Percentiles rank a stretch among this genome's conserved stretches.
Evolutionary conservation across 208 protist genomes (phyloP).

Genomic region (Trypanosomatidae sp.): DNA sequence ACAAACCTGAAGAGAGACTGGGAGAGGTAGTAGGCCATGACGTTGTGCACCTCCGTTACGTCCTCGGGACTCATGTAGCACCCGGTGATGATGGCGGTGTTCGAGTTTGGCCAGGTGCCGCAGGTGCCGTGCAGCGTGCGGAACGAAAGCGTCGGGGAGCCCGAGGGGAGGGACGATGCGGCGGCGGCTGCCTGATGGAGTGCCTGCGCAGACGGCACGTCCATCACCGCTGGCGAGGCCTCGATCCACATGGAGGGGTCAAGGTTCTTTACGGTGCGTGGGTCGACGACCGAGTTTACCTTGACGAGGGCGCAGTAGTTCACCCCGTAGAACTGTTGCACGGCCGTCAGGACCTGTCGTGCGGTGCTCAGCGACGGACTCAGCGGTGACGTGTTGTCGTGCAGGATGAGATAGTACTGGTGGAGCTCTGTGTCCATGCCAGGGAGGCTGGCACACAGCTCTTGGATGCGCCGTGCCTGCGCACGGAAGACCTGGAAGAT

Average conservation of each 20-base stretch:
- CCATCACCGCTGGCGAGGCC: slow-evolving; percentile 56
- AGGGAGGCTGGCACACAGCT: slow-evolving; percentile 45
- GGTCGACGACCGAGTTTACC: slow-evolving; percentile 65
- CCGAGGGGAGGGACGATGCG: too few species aligned
- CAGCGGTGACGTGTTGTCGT: slow-evolving; percentile 50
- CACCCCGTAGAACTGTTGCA: slow-evolving; percentile 51
- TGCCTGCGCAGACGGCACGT: slow-evolving; percentile 53
- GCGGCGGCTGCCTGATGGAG: slow-evolving; percentile 15
- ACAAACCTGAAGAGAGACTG: slow-evolving; percentile 71
- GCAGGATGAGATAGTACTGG: slow-evolving; percentile 70
- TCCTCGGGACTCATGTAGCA: slow-evolving; percentile 76
- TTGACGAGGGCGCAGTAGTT: slow-evolving; percentile 61
- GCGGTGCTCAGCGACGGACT: slow-evolving; percentile 41
- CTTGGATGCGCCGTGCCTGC: slow-evolving; percentile 33
- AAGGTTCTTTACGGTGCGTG: slow-evolving; percentile 45
- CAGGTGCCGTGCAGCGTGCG: slow-evolving; percentile 37
- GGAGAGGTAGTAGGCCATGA: slow-evolving; percentile 76
- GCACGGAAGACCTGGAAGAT: slow-evolving; percentile 46
- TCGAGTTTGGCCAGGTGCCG: slow-evolving; percentile 48
- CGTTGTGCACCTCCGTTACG: slow-evolving; percentile 48
- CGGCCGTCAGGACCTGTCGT: slow-evolving; percentile 34
- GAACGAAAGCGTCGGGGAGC: slow-evolving; percentile 24
- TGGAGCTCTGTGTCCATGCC: slow-evolving; percentile 76
- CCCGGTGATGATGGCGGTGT: slow-evolving; percentile 58
- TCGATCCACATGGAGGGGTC: slow-evolving; percentile 74